These are phyloP conservation scores for Metschnikowia bowlesiae DNA, from an alignment of 805 yeast species.

Conservation along the genomic window DNA sequence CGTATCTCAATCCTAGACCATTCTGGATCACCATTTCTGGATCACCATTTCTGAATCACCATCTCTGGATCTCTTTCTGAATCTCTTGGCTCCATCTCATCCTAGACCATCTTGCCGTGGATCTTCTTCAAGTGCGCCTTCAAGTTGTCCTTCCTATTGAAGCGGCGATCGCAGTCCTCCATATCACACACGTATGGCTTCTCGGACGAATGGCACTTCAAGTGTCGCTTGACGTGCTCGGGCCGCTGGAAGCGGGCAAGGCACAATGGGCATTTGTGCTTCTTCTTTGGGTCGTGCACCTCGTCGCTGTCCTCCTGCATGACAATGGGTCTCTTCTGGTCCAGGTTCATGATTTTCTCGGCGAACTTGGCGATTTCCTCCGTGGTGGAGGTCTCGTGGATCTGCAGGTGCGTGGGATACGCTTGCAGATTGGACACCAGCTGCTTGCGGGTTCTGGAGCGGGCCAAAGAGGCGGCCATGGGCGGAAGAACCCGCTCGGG, in stretches of 20 bases:
- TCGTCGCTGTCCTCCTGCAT: conserved; percentile 31
- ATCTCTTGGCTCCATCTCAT: too few species aligned
- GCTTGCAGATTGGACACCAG: conserved; percentile 2
- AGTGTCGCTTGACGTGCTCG: conserved; percentile 65
- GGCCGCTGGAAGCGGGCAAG: conserved; percentile 62
- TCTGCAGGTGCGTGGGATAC: conserved; percentile 15
- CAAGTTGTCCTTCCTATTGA: conserved; percentile 56
- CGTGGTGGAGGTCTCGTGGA: conserved; percentile 17
- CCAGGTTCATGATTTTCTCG: conserved; percentile 18
- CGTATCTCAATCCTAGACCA: too few species aligned
- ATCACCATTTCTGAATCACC: too few species aligned
- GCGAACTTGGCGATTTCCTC: conserved; percentile 20
- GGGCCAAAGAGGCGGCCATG: conserved; percentile 3
- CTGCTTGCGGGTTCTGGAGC: conserved; percentile 1
- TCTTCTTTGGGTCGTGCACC: conserved; percentile 44
- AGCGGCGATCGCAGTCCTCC: conserved; percentile 49
- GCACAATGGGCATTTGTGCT: conserved; percentile 62
- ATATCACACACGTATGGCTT: conserved; percentile 55
- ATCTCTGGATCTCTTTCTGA: too few species aligned
- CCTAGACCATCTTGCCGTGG: conserved; percentile 27
- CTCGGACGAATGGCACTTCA: conserved; percentile 55
- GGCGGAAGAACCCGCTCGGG: conserved; percentile 6
- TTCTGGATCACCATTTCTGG: too few species aligned
- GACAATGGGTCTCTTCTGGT: conserved; percentile 19
- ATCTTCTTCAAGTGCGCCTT: conserved; percentile 61